These are phyloP conservation scores for Schizonepeta tenuifolia DNA, from an alignment of 257 asterid species.

Conservation along the genomic window DNA sequence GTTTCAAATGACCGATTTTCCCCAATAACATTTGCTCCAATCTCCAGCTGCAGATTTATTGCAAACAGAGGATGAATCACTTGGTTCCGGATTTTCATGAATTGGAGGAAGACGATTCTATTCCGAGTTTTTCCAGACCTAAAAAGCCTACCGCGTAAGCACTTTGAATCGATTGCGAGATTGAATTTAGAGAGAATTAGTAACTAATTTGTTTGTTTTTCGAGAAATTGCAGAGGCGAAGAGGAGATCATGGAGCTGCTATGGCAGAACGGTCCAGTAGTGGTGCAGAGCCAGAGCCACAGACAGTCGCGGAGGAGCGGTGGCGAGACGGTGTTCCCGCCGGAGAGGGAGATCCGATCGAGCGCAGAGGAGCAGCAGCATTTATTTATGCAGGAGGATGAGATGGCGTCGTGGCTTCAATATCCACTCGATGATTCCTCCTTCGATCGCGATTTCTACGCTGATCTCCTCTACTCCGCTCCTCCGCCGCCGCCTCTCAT, in stretches of 20 bases:
- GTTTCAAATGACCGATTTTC: conserved; percentile 1
- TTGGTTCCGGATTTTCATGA: conserved; percentile 64
- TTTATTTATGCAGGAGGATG: conserved; percentile 84
- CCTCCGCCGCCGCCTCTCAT: conserved; percentile 44
- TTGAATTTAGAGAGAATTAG: background rate
- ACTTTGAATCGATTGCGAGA: background rate
- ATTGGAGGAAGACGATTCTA: conserved; percentile 51
- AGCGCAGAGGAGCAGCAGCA: conserved; percentile 48
- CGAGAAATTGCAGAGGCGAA: conserved; percentile 41
- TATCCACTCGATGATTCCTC: conserved; percentile 73
- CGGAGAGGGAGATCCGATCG: conserved; percentile 54
- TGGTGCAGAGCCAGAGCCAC: conserved; percentile 68
- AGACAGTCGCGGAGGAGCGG: conserved; percentile 45
- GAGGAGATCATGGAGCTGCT: conserved; percentile 70
- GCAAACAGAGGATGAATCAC: conserved; percentile 48
- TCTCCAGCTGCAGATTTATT: no score
- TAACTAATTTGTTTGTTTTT: background rate
- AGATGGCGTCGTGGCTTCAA: conserved; percentile 90
- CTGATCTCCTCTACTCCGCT: conserved; percentile 60
- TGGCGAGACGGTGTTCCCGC: conserved; percentile 40
- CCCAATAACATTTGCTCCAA: no score
- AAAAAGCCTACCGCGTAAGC: conserved; percentile 56
- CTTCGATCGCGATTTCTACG: conserved; percentile 67
- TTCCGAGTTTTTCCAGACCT: conserved; percentile 40
- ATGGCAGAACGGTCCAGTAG: conserved; percentile 78